phyloP scores from a whole-genome alignment of 1,284 basidiomycete genomes.

The Meripilus lineatus region DNA sequence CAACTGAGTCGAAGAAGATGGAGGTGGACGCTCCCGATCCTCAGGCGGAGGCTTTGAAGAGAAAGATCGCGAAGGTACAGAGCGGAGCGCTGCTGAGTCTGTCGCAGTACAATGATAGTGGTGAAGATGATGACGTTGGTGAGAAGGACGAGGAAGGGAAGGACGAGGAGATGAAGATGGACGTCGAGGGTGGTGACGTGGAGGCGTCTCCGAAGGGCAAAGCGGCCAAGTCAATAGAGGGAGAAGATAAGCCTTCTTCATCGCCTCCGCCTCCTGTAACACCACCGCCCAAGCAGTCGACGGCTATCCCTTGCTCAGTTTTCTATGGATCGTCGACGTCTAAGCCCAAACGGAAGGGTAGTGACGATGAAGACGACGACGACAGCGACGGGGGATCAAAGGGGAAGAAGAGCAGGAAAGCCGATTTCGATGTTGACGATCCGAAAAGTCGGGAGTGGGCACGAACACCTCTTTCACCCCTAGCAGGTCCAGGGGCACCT shows the following conservation, averaged over 20 bases:
- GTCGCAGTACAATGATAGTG: constrained; percentile 47
- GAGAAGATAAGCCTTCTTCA: constrained; percentile 11
- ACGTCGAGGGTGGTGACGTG: no score
- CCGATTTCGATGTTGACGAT: constrained; percentile 26
- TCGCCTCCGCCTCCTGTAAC: constrained; percentile 21
- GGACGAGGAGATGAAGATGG: not conserved
- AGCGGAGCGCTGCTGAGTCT: constrained; percentile 45
- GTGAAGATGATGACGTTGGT: constrained; percentile 41
- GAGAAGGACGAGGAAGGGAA: constrained; percentile 22
- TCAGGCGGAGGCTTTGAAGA: constrained; percentile 54
- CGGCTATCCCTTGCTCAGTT: constrained; percentile 29
- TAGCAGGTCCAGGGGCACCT: no score
- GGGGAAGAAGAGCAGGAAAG: constrained; percentile 38
- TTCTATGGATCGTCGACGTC: constrained; percentile 39
- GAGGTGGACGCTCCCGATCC: constrained; percentile 38
- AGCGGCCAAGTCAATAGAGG: not conserved
- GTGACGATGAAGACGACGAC: constrained; percentile 18
- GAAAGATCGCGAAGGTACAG: constrained; percentile 51
- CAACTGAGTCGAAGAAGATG: constrained; percentile 17
- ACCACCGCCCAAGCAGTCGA: constrained; percentile 10
- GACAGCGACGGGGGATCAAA: constrained; percentile 13
- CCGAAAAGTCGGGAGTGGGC: constrained; percentile 22
- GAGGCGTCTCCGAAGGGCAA: no score
- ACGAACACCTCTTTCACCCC: constrained; percentile 22
- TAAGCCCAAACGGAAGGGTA: constrained; percentile 12